Evolutionary conservation across 805 yeast genomes (phyloP).

Genomic region (Naumovozyma dairenensis): DNA sequence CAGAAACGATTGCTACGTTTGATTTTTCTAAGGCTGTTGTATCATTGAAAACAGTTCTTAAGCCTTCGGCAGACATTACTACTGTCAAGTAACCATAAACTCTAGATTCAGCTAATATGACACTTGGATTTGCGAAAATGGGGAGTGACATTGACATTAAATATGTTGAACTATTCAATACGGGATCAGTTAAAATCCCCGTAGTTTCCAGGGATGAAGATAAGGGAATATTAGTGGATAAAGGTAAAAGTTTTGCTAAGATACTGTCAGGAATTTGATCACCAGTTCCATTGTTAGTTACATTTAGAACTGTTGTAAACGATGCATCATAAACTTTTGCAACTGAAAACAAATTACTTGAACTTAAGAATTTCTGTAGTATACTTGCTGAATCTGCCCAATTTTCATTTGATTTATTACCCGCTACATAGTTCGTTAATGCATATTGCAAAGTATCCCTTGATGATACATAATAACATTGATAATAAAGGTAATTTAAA

Average conservation of each 20-base stretch:
- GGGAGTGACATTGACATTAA: constrained; percentile 73
- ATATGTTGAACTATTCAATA: constrained; percentile 36
- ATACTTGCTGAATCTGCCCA: constrained; percentile 39
- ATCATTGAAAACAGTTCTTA: constrained; percentile 33
- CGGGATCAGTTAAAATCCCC: constrained; percentile 63
- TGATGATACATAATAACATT: constrained; percentile 53
- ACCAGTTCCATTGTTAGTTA: constrained; percentile 34
- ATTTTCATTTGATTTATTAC: constrained; percentile 48
- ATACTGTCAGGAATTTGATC: constrained; percentile 25
- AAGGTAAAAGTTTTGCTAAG: constrained; percentile 38
- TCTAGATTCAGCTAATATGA: constrained; percentile 45
- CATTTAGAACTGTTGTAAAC: constrained; percentile 38
- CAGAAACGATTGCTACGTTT: constrained; percentile 26
- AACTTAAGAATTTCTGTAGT: constrained; percentile 51
- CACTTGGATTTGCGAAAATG: constrained; percentile 62
- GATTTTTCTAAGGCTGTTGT: constrained; percentile 34
- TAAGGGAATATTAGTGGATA: constrained; percentile 40
- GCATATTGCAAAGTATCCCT: constrained; percentile 53
- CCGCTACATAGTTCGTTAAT: constrained; percentile 56
- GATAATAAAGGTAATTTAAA: constrained; percentile 53
- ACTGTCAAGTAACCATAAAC: constrained; percentile 67
- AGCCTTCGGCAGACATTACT: constrained; percentile 37
- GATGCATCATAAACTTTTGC: constrained; percentile 61
- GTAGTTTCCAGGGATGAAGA: constrained; percentile 32
- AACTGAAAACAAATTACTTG: constrained; percentile 52